Evolutionary conservation across 2,329 filamentous ascomycete genomes (phyloP), one percentile per base, ranked within the genome.

Genomic region (Colletotrichum tropicale): DNA sequence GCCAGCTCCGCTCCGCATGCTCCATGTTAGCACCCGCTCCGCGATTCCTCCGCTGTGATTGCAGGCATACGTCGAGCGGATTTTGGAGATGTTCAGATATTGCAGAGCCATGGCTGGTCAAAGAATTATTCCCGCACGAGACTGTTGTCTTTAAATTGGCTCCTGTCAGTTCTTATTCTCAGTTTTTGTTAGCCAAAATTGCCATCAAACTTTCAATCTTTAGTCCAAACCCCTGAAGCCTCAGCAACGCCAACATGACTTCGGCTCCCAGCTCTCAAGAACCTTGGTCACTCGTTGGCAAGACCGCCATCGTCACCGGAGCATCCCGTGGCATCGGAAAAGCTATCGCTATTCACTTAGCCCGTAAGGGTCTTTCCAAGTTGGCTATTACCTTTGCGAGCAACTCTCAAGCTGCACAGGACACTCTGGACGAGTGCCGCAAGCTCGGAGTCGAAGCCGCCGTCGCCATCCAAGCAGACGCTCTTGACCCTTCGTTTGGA

Each of bases 111-210:
- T 36, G 34, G 34, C 34, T 2, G 0, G 7, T 36, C 0, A 2
- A 36, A 36, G 0, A 1, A 8, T 2, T 36, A 1, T 36, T 36
- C 0, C 34, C 15, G 34, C 15, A 36, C 34, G 34, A 36, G 34
- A 36, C 34, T 36, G 15, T 36, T 36, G 3, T 8, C 4, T 4
- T 1, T 36, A 8, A 36, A 36, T 36, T 36, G 34, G 4, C 15
- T 36, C 15, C 34, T 0, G 15, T 36, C 34, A 0, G 34, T 16
- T 0, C 7, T 0, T 36, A 0, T 16, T 8, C 2, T 36, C 15
- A 36, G 15, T 16, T 8, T 36, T 2, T 16, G 1, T 16, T 1
- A 36, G 15, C 6, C 15, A 36, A 36, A 36, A 0, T 36, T 0
- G 0, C 0, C 2, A 36, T 16, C 15, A 36, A 36, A 16, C 1